Base-by-base conservation (phyloP, 2,329 filamentous ascomycete species). In the Scedosporium aurantiacum region DNA sequence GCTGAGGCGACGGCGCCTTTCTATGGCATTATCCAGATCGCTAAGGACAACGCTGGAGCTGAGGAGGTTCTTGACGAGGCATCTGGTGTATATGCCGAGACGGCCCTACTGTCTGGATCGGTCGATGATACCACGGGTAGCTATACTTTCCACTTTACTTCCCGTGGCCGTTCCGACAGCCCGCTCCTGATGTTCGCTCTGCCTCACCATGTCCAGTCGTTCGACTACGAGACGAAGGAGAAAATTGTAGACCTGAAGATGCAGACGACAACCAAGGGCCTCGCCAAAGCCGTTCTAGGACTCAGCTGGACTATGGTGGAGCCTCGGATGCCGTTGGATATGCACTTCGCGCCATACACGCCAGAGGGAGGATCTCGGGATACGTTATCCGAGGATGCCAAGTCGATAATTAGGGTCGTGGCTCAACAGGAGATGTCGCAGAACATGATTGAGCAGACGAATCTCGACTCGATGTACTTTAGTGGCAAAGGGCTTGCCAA, bases 381-480 rank as follows among this genome's bases (percentile, higher is more conserved):
- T 59, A 45, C 64, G 40, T 63, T 91, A 68, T 79, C 79, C 7
- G 68, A 75, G 1, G 74, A 77, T n/a, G 82, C 84, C 1, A 83
- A 86, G 66, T 70, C 78, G 2, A 75, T 77, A 2, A 87, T 95
- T 61, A 75, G 76, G 41, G 76, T 80, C 1, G 78, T 86, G 7
- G 88, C 90, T 1, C 77, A 80, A n/a, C 81, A 79, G 21, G 94
- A 99, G 71, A 76, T 96, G 0, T 81, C 83, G 0, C 87, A 94
- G 72, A 81, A 91, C 70, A 90, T 97, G 73, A 73, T 78, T n/a
- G 76, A 77, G 0, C 87, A 94, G 68, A 84, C 85, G 4, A 83
- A 94, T 65, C 77, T 90, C 41, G 83, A 93, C 70, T 96, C 91
- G 43, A 92, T 96, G 85, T 97, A 97, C 73, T 97, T 88, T 72